Conservation (phyloP, 2,329 filamentous ascomycete species). For the Verticillium nubilum region DNA sequence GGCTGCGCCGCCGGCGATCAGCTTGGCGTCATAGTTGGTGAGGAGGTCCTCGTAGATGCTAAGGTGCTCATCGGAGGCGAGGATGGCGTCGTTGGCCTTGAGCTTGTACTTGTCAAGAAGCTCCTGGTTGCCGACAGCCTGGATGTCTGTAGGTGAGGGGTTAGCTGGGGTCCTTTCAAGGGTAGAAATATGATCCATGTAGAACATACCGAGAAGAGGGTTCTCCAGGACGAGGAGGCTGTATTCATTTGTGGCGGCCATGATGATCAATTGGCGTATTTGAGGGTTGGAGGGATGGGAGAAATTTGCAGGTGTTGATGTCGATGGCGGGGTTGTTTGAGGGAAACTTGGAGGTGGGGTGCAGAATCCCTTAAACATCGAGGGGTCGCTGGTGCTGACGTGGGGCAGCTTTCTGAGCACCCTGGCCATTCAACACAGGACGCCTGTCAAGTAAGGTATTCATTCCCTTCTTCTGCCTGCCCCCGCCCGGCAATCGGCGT, state of each 20-base stretch:
- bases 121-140: slow-evolving; percentile 74
- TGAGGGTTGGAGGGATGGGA: slow-evolving; percentile 14
- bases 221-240: slow-evolving; percentile 94
- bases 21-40: slow-evolving; percentile 84
- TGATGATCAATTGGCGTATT: slow-evolving; percentile 33
- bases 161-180: background rate
- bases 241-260: slow-evolving; percentile 75
- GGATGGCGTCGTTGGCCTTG: slow-evolving; percentile 96
- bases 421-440: background rate
- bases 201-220: slow-evolving; percentile 75
- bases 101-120: slow-evolving; percentile 89
- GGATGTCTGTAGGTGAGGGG: slow-evolving; percentile 63
- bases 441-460: background rate
- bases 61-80: slow-evolving; percentile 87
- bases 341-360: background rate
- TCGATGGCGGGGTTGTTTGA: slow-evolving; percentile 20
- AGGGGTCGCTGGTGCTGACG: background rate
- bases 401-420: background rate
- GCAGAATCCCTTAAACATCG: background rate
- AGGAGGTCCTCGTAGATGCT: slow-evolving; percentile 90
- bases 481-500: background rate
- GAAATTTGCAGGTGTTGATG: slow-evolving; percentile 22
- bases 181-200: background rate
- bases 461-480: background rate
- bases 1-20: slow-evolving; percentile 92